Conservation (phyloP, 768 basidiomycete genomes). For the Sarcodon aspratus region DNA sequence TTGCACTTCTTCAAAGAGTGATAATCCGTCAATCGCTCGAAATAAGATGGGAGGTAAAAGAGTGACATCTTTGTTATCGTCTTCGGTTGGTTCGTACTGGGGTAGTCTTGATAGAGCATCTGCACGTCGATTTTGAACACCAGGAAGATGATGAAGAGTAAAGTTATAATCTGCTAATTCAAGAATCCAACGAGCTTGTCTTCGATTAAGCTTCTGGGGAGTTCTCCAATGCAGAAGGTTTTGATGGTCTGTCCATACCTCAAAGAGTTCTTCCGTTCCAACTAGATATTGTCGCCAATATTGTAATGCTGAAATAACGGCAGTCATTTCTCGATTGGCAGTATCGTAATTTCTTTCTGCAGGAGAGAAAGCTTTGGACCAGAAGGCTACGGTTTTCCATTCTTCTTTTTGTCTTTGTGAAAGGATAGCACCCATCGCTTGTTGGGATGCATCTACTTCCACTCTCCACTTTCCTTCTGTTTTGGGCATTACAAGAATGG, state of each 20-base stretch:
- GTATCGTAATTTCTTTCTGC: constrained; percentile 11
- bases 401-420: constrained; percentile 5
- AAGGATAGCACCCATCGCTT: constrained; percentile 14
- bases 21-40: not conserved
- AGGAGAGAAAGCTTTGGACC: not conserved
- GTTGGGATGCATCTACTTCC: constrained; percentile 9
- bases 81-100: no score
- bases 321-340: constrained; percentile 10
- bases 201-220: constrained; percentile 5
- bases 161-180: constrained; percentile 7
- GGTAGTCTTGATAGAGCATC: constrained; percentile 10
- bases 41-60: no score
- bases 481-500: constrained; percentile 2
- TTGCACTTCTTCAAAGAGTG: not conserved
- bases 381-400: constrained; percentile 6
- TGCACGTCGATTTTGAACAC: constrained; percentile 7
- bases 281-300: constrained; percentile 17
- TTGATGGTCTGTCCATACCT: constrained; percentile 8
- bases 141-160: constrained; percentile 6
- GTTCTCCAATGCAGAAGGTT: constrained; percentile 6
- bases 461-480: not conserved
- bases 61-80: no score
- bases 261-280: constrained; percentile 5
- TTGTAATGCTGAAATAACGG: constrained; percentile 5
- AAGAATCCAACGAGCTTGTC: constrained; percentile 8